phyloP scores from a whole-genome alignment of 1,139 yeast genomes.

The Taiozyma sp. region DNA sequence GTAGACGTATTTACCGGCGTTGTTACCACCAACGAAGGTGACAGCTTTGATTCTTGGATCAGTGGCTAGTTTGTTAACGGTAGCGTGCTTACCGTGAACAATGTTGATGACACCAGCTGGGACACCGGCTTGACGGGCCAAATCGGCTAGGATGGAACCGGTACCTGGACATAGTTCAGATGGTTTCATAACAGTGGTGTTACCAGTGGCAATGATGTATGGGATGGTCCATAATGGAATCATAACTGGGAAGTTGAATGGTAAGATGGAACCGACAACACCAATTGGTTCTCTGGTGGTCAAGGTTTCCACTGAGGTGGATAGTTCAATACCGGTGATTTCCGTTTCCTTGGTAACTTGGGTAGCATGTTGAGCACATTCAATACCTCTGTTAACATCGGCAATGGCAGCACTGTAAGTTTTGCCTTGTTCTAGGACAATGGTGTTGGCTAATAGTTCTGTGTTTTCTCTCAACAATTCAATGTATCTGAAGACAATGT shows the following conservation, averaged over 20 bases:
- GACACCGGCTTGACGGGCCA: constrained; percentile 70
- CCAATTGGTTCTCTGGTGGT: constrained; percentile 64
- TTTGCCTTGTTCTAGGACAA: constrained; percentile 78
- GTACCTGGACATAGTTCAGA: constrained; percentile 80
- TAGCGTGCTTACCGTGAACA: constrained; percentile 72
- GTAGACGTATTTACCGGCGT: constrained; percentile 27
- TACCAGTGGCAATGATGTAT: constrained; percentile 69
- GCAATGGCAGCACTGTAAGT: constrained; percentile 75
- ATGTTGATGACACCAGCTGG: constrained; percentile 74
- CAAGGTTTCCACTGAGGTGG: constrained; percentile 74
- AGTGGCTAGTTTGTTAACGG: constrained; percentile 68
- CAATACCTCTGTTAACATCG: constrained; percentile 75
- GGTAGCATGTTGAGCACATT: constrained; percentile 66
- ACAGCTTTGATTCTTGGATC: constrained; percentile 77
- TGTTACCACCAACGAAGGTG: constrained; percentile 37
- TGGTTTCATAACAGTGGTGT: constrained; percentile 71
- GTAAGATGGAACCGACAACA: constrained; percentile 65
- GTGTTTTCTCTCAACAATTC: constrained; percentile 60
- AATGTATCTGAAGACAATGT: constrained; percentile 68
- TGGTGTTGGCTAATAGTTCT: constrained; percentile 67
- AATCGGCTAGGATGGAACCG: constrained; percentile 69
- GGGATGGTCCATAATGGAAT: constrained; percentile 84
- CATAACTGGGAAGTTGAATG: constrained; percentile 81
- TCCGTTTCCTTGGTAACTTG: constrained; percentile 58
- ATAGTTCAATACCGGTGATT: constrained; percentile 64